Evolutionary conservation across 192 early-diverging fungal genomes (phyloP).

Genomic region (Rhizophagus prolifer): DNA sequence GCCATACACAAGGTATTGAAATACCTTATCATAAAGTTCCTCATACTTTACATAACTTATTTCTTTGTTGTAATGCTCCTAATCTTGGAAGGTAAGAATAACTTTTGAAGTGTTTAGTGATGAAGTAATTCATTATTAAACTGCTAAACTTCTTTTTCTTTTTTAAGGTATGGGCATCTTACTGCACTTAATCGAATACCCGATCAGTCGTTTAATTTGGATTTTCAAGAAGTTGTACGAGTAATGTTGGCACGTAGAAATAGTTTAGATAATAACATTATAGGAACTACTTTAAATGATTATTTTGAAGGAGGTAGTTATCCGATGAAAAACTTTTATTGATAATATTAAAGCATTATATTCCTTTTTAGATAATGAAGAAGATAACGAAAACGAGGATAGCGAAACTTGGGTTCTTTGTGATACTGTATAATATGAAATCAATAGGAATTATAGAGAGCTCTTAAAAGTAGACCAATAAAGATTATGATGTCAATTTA

Average conservation of each 20-base stretch:
- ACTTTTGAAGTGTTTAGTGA: not conserved
- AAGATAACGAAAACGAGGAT: constrained; percentile 20
- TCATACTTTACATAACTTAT: constrained; percentile 51
- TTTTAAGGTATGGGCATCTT: constrained; percentile 14
- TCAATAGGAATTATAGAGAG: not conserved
- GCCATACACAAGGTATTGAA: constrained; percentile 56
- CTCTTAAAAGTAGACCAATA: too few species aligned
- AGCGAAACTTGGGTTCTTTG: constrained; percentile 16
- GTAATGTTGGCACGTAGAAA: constrained; percentile 14
- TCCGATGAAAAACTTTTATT: not conserved
- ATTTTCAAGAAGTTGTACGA: constrained; percentile 17
- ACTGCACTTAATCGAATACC: constrained; percentile 8
- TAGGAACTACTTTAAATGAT: constrained; percentile 19
- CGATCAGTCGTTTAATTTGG: constrained; percentile 24
- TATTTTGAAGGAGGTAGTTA: constrained; percentile 23
- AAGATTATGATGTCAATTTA: too few species aligned
- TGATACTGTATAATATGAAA: constrained; percentile 13
- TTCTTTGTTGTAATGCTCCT: constrained; percentile 44
- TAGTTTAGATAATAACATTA: not conserved
- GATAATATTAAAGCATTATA: not conserved
- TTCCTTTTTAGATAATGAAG: constrained; percentile 17
- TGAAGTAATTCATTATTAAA: not conserved
- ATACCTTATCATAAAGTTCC: constrained; percentile 45
- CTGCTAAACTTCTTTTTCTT: not conserved
- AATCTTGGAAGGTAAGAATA: constrained; percentile 48